Evolutionary conservation across 805 yeast species (phyloP).

Genomic region (Diddensiella santjacobensis): DNA sequence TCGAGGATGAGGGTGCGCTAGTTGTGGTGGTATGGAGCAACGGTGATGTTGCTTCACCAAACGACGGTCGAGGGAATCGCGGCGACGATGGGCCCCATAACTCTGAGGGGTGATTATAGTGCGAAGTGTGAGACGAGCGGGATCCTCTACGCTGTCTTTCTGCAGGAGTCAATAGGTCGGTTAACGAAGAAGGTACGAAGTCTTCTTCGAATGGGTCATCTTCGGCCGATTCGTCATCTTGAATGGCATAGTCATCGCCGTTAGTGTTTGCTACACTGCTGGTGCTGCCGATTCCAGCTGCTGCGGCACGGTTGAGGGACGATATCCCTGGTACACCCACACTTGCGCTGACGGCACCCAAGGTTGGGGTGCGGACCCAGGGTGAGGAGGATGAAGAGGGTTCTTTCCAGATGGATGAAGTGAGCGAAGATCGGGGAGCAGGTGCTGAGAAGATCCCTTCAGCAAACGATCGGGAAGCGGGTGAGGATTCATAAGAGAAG

Average conservation of each 20-base stretch:
- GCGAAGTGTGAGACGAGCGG: not conserved
- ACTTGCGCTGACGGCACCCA: not conserved
- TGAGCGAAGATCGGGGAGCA: not conserved
- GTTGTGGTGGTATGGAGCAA: not conserved
- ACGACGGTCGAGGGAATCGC: conserved; percentile 17
- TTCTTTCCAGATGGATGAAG: conserved; percentile 2
- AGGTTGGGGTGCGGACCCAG: not conserved
- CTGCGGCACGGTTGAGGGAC: not conserved
- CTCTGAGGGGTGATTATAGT: conserved; percentile 10
- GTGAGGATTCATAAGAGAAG: conserved; percentile 4
- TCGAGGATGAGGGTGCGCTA: not conserved
- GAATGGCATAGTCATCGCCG: conserved; percentile 36
- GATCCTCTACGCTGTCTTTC: conserved; percentile 54
- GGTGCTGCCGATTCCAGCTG: not conserved
- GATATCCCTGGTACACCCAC: not conserved
- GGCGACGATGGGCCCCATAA: conserved; percentile 16
- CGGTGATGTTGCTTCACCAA: conserved; percentile 8
- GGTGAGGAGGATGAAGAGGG: not conserved
- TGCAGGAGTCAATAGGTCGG: conserved; percentile 79
- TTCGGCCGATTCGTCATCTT: conserved; percentile 42
- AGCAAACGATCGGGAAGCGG: conserved; percentile 9
- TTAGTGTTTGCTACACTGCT: not conserved
- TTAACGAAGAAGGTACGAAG: conserved; percentile 73
- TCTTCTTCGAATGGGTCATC: conserved; percentile 59
- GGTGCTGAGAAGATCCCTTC: conserved; percentile 9